Evolutionary conservation across 1,284 basidiomycete genomes (phyloP), one percentile per base, ranked within the genome.

Genomic region (Sanghuangporus sanghuang): DNA sequence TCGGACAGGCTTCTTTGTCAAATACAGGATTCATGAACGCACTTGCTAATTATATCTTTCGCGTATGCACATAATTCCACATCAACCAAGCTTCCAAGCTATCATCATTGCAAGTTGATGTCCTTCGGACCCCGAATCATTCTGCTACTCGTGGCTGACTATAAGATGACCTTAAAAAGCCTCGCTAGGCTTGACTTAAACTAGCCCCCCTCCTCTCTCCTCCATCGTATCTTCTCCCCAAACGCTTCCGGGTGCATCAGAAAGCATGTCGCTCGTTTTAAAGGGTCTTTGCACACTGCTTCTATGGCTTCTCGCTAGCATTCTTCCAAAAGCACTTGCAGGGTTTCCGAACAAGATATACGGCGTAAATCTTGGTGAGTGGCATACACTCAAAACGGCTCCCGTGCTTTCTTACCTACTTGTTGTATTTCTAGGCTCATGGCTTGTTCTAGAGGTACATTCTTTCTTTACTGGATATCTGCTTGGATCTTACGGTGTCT

Each of bases 331-430:
- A 23, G 38, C 42, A 48, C 27, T 56, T 9, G 35, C 52, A 27
- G 40, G 27, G 27, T 42, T 52, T 27, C 32, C 54, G 6, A 60
- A 44, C 21, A 86, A 87, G 69, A 83, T 87, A 14, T 86, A 87
- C 71, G 86, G 86, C 18, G 85, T 87, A 3, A 87, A 88, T 70
- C 70, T 87, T 14, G 85, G 85, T 35, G 82, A 82, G 55, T 87
- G 85, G 83, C 83, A 69, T 58, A 78, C 42, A 23, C 14, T 7
- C 53, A n/a, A 35, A 32, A 27, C 32, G 62, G 63, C 36, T 50
- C 11, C n/a, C 61, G 2, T 7, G 18, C 23, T 39, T 49, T 56
- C 40, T 18, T n/a, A 27, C 21, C 2, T 36, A 32, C 5, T 32
- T 5, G 27, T 35, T 32, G 0, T 14, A 6, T 6, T 36, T 38